These are phyloP conservation scores for Rhizopus stolonifer DNA, from an alignment of 371 early-diverging fungal species.

Conservation along the genomic window DNA sequence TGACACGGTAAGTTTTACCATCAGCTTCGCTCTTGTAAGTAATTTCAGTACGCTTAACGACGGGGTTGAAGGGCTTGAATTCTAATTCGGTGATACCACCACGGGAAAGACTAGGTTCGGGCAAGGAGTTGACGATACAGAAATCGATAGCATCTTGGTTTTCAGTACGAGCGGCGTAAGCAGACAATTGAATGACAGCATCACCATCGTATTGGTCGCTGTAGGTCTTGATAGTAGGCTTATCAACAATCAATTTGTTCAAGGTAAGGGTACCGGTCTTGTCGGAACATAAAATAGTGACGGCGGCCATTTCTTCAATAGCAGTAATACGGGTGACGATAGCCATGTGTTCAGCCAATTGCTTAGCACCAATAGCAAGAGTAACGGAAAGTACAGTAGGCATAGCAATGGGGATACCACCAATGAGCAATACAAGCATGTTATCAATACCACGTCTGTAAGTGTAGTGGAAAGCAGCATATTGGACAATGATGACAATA, in stretches of 20 bases:
- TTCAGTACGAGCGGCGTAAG: conserved; percentile 68
- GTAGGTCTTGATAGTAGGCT: conserved; percentile 64
- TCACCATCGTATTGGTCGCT: conserved; percentile 50
- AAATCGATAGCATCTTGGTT: conserved; percentile 79
- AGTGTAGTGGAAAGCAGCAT: conserved; percentile 69
- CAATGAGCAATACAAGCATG: conserved; percentile 73
- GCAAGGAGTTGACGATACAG: conserved; percentile 65
- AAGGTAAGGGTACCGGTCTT: conserved; percentile 96
- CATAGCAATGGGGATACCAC: conserved; percentile 80
- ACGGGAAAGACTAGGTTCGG: conserved; percentile 59
- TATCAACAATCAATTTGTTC: conserved; percentile 81
- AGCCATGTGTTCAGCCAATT: conserved; percentile 89
- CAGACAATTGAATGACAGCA: conserved; percentile 58
- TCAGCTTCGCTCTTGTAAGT: conserved; percentile 62
- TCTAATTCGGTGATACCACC: conserved; percentile 64
- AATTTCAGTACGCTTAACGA: conserved; percentile 83
- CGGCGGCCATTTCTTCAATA: conserved; percentile 93
- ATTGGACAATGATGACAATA: conserved; percentile 79
- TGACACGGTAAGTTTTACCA: conserved; percentile 61
- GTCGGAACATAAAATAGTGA: conserved; percentile 91
- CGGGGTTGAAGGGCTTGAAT: conserved; percentile 88
- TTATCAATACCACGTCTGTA: conserved; percentile 73
- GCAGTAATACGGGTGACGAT: conserved; percentile 86
- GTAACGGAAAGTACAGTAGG: conserved; percentile 88
- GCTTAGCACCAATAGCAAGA: conserved; percentile 90